Evolutionary conservation across 2,329 filamentous ascomycete genomes (phyloP).

Genomic region (Cladosporium velox): DNA sequence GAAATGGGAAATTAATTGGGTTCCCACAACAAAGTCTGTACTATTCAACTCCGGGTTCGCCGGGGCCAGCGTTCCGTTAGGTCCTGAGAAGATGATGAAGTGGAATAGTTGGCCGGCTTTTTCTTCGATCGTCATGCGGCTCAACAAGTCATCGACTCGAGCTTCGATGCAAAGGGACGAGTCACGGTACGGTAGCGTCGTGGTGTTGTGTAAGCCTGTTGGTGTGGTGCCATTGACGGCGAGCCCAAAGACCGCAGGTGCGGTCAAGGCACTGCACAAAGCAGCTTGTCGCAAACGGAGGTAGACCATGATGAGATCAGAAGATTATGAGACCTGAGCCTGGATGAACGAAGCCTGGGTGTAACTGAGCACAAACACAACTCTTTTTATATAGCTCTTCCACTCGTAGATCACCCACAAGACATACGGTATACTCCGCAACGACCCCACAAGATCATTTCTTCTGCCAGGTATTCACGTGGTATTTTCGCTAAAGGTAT

Average conservation of each 20-base stretch:
- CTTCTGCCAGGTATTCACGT: background rate
- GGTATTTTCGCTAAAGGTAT: conserved; percentile 1
- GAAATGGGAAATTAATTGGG: conserved; percentile 49
- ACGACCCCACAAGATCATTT: background rate
- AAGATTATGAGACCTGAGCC: background rate
- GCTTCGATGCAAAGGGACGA: conserved; percentile 46
- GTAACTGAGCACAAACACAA: background rate
- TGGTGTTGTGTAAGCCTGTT: background rate
- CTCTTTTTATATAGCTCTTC: background rate
- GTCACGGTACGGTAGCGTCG: conserved; percentile 39
- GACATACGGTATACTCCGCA: background rate
- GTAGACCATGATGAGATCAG: background rate
- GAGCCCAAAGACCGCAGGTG: background rate
- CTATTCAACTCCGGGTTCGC: conserved; percentile 29
- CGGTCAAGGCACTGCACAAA: background rate
- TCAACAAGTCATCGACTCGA: conserved; percentile 50
- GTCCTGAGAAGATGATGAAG: conserved; percentile 38
- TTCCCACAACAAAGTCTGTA: conserved; percentile 39
- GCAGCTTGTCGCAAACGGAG: background rate
- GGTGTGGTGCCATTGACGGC: background rate
- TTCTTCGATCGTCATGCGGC: conserved; percentile 52
- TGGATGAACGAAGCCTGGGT: too few species aligned
- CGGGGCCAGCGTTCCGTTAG: conserved; percentile 37
- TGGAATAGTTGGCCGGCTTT: conserved; percentile 55
- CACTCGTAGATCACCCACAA: background rate